Base-by-base conservation (phyloP, 192 early-diverging fungal genomes). In the Helicostylum pulchrum region DNA sequence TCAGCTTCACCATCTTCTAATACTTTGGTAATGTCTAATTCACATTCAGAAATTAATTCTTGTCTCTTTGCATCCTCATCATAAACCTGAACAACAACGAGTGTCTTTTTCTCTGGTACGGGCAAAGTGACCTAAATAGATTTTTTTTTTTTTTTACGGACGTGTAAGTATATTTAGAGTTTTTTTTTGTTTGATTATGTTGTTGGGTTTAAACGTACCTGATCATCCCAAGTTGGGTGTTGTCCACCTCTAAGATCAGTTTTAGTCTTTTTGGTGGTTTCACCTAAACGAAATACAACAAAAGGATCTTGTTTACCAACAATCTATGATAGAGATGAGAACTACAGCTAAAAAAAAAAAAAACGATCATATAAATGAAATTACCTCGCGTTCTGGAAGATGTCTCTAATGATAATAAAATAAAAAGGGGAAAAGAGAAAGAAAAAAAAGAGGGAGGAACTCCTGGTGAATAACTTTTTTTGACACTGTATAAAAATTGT, bases 221-320 rank as follows among this genome's bases (percentile, higher is more conserved):
- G 81, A 43, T 82, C 80, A 59, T 85, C 81, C 83, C 83, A 84
- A 19, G 71, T 47, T 10, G 83, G 83, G 47, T 79, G 68, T 44
- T 84, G 83, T 11, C 83, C 83, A 50, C 83, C 83, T 12, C 80
- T 67, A n/a, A 80, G 73, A 31, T 82, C 80, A 3, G 83, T 80
- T 23, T 71, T 77, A 10, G 74, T 75, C 31, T 72, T 71, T 54
- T 75, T 77, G 1, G 69, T 59, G 43, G 67, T 70, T 50, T 78
- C 79, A 32, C 72, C 80, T 4, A 84, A 57, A 12, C 77, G 70
- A 60, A 84, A 77, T 9, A 82, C 62, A 42, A 73, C 76, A 47
- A 82, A 84, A 2, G 83, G 80, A 55, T 82, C 77, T 65, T 78
- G 80, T 34, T 84, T 84, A 21, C 83, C 83, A 15, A 84, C 68